Base-by-base conservation (phyloP, 768 basidiomycete species). In the Boletellus ananiceps region DNA sequence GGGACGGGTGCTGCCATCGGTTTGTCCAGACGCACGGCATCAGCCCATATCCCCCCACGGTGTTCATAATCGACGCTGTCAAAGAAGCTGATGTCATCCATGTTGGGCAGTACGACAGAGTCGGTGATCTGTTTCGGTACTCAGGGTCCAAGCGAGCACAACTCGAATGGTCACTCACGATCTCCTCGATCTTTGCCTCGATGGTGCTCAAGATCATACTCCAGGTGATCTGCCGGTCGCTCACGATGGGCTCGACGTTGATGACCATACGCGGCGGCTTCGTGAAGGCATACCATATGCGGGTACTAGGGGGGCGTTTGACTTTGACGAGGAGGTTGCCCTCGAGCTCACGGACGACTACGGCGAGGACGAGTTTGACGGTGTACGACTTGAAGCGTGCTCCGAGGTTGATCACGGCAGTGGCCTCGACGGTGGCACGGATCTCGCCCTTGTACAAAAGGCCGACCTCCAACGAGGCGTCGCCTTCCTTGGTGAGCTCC, bases 61-160 rank as follows among this genome's bases (percentile, higher is more conserved):
- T 79, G 83, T 44, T 62, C 58, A 58, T 79, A 84, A 2, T 63
- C 58, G 3, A 61, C 60, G 32, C 87, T 94, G 65, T 96, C 88
- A 64, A 95, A 98, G 77, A 93, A 97, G 12, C 93, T 77, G 51
- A 98, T 88, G 60, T 99, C 96, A 66, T 99, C 96, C 93, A 97
- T 96, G 69, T 96, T 91, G 5, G 96, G 96, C 65, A 94, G 71
- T 16, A 99, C 96, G 16, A 98, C 80, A 0, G 93, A 93, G 57
- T 99, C 95, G 58, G 82, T 79, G 49, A 98, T 89, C 94, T 98
- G 59, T 15, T 25, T n/a, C 23, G 46, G 51, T 34, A 37, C 35
- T 96, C 88, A 84, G 79, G 46, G 92, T 84, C 89, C 91, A 63
- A 6, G 25, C n/a, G 8, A 14, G 36, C 15, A 11, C 4, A 53